A percentile compares a stretch with the other conserved stretches of the same genome.
Evolutionary conservation across 345 rosid genomes (phyloP).

Genomic region (Euphorbia lathyris): DNA sequence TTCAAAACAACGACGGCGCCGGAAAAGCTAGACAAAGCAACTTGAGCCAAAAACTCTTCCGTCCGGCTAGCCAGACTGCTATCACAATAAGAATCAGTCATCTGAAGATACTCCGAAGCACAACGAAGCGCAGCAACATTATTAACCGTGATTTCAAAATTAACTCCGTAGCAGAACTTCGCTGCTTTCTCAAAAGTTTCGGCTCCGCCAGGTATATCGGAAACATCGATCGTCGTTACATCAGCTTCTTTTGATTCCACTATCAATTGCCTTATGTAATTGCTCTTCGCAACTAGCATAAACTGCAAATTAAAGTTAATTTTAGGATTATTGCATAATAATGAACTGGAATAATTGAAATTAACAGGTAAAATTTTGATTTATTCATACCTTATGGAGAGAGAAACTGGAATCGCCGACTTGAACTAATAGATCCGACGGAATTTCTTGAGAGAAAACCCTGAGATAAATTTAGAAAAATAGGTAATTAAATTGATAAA

Average conservation of each 20-base stretch:
- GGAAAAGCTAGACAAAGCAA: constrained; percentile 79
- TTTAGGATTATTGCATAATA: no score
- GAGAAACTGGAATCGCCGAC: constrained; percentile 81
- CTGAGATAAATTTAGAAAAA: constrained; percentile 29
- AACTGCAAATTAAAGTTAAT: constrained; percentile 40
- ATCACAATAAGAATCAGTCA: constrained; percentile 72
- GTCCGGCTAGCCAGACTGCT: constrained; percentile 78
- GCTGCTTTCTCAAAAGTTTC: constrained; percentile 92
- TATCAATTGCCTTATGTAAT: constrained; percentile 71
- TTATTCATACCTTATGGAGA: constrained; percentile 78
- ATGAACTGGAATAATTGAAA: no score
- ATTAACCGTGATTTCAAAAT: constrained; percentile 91
- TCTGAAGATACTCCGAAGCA: constrained; percentile 82
- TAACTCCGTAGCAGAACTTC: constrained; percentile 89
- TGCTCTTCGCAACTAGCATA: constrained; percentile 90
- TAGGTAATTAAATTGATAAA: background rate
- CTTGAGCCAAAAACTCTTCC: constrained; percentile 80
- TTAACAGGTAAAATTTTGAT: no score
- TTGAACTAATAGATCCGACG: constrained; percentile 64
- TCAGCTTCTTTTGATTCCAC: constrained; percentile 65
- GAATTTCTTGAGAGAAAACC: constrained; percentile 89
- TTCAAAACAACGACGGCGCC: constrained; percentile 80
- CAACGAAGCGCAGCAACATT: constrained; percentile 91
- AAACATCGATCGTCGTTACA: constrained; percentile 54
- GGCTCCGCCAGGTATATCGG: constrained; percentile 88